Percentiles rank a stretch among this genome's conserved stretches.
These are phyloP conservation scores for Monotropa hypopitys DNA, from an alignment of 179 eudicot genomes.

Conservation along the genomic window DNA sequence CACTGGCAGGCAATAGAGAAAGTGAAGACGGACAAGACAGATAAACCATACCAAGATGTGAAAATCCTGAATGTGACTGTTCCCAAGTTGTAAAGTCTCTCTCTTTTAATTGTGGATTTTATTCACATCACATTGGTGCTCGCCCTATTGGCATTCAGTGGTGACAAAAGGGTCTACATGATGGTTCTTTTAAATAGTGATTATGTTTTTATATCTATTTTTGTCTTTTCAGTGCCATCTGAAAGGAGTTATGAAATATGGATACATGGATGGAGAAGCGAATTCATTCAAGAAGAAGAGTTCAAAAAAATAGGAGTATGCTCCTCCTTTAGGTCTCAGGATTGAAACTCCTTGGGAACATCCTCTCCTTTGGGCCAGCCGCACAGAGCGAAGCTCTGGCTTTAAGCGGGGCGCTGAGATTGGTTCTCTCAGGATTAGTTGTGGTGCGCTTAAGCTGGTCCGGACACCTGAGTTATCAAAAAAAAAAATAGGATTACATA, in stretches of 20 bases:
- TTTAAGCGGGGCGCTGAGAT: too few species aligned
- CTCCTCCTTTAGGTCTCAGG: too few species aligned
- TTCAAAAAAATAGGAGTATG: not conserved
- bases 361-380: too few species aligned
- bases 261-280: not conserved
- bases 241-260: not conserved
- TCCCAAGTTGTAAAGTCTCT: constrained; percentile 47
- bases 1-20: constrained; percentile 66
- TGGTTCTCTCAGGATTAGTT: too few species aligned
- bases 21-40: constrained; percentile 83
- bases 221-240: not conserved
- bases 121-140: not conserved
- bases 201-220: too few species aligned
- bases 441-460: too few species aligned
- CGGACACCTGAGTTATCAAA: too few species aligned
- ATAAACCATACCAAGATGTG: constrained; percentile 89
- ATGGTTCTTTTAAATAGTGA: not conserved
- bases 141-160: not conserved
- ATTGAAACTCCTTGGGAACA: too few species aligned
- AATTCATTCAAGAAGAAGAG: not conserved
- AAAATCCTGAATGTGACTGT: constrained; percentile 87
- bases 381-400: too few species aligned
- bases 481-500: too few species aligned
- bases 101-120: not conserved
- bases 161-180: not conserved